A percentile compares a stretch with the other conserved stretches of the same genome.
Conservation (phyloP, 495 filamentous ascomycete genomes). For the Hypoxylon lenormandii region DNA sequence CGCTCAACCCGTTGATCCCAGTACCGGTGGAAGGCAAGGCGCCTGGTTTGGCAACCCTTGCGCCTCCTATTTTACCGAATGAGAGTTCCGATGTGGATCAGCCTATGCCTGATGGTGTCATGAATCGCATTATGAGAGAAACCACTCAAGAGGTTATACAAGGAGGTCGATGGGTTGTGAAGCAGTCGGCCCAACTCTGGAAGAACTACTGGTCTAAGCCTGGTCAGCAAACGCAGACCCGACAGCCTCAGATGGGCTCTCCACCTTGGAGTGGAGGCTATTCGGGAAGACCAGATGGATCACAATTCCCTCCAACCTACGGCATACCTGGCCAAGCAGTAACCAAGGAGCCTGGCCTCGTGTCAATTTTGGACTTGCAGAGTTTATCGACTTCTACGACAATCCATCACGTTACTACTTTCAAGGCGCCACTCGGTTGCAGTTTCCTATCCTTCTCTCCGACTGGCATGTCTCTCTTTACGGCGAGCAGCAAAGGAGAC, state of each 20-base stretch:
- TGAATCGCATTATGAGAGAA: slow-evolving; percentile 86
- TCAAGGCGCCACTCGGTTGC: slow-evolving; percentile 83
- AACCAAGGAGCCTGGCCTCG: slow-evolving; percentile 76
- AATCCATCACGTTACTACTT: slow-evolving; percentile 78
- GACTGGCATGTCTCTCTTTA: slow-evolving; percentile 83
- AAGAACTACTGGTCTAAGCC: slow-evolving; percentile 86
- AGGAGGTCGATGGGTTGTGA: slow-evolving; percentile 86
- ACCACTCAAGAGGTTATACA: slow-evolving; percentile 91
- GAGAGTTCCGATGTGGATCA: slow-evolving; percentile 80
- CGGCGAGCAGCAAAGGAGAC: slow-evolving; percentile 91
- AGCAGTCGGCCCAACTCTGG: slow-evolving; percentile 86
- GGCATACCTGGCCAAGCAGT: slow-evolving; percentile 62
- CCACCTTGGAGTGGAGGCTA: slow-evolving; percentile 57
- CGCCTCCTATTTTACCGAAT: slow-evolving; percentile 79
- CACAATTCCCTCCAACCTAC: slow-evolving; percentile 83
- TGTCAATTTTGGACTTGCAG: slow-evolving; percentile 86
- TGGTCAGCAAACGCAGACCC: slow-evolving; percentile 53
- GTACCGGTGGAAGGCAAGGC: slow-evolving; percentile 65
- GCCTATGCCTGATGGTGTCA: slow-evolving; percentile 79
- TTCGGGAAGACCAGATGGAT: slow-evolving; percentile 51
- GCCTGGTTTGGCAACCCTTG: slow-evolving; percentile 75
- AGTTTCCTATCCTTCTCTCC: slow-evolving; percentile 92
- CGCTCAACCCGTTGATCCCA: slow-evolving; percentile 71
- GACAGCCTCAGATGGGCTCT: slow-evolving; percentile 57
- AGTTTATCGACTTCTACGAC: slow-evolving; percentile 62